Evolutionary conservation across 2,329 filamentous ascomycete species (phyloP), one percentile per base, ranked within the genome.

Genomic region (Penicillium sp.): DNA sequence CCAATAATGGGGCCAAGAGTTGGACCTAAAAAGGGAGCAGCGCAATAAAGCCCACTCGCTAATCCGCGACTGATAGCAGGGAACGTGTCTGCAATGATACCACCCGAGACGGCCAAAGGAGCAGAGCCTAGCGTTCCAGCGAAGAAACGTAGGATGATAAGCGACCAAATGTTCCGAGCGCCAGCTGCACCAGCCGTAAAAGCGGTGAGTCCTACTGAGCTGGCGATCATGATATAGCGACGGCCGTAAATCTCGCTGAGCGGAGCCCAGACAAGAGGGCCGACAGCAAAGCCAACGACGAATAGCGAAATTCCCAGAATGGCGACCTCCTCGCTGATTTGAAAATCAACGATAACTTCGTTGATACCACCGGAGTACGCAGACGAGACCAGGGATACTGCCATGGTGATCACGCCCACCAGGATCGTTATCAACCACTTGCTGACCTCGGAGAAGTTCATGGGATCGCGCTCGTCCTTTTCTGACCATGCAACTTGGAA

Each of bases 1-100:
- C 83, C 83, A 5, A 82, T 79, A 43, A 88, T 83, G 3, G 87
- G 86, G 0, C 86, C 83, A 68, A 71, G 82, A 55, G 68, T 80
- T 0, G 86, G 84, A 1, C 86, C 86, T 52, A 88, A 75, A 66
- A 87, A 87, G 1, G 86, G 85, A 2, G 85, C 83, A 16, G 83
- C 79, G 4, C 85, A 81, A 64, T 88, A 90, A 14, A 87, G 66
- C 9, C 82, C 79, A 56, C 83, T 81, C 1, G 84, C 86, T 32
- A 77, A 57, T 40, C 82, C 82, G 47, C 82, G 72, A 39, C 81
- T 72, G 0, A 71, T 66, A 2, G 77, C 75, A 4, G 73, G 66
- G 57, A 83, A 84, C 60, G 82, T 80, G 63, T 86, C 83, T 7
- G 82, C 79, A 52, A 84, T 81, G 13, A 83, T 80, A 24, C 81